phyloP scores from a whole-genome alignment of 2,329 filamentous ascomycete genomes.

The Xylaria polymorpha region DNA sequence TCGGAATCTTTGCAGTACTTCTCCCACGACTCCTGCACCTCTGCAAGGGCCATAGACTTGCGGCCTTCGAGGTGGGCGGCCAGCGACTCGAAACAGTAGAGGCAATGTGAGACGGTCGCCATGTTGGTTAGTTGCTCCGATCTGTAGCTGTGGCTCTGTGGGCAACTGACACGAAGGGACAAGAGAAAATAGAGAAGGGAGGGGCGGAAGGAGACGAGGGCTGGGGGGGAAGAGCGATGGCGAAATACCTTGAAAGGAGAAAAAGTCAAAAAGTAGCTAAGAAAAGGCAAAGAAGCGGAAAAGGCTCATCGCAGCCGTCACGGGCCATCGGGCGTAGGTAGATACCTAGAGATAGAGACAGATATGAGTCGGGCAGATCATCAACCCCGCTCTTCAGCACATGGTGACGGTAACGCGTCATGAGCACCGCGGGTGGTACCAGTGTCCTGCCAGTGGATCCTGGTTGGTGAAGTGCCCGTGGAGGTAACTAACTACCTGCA shows the following conservation, averaged over 20 bases:
- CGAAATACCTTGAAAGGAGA: not conserved
- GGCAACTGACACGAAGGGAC: not conserved
- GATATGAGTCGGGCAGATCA: slow-evolving; percentile 7
- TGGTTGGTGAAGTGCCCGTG: not conserved
- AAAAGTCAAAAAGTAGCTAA: slow-evolving; percentile 4
- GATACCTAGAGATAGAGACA: not conserved
- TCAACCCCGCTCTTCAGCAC: slow-evolving; percentile 4
- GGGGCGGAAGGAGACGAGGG: not conserved
- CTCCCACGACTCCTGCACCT: slow-evolving; percentile 75
- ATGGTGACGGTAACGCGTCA: too few relatives aligned
- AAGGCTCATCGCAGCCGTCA: not conserved
- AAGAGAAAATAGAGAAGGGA: not conserved
- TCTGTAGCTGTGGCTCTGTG: not conserved
- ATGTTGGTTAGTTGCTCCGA: slow-evolving; percentile 62
- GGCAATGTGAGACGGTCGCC: slow-evolving; percentile 87
- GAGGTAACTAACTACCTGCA: not conserved
- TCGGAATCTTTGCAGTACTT: slow-evolving; percentile 52
- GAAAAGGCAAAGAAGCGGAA: slow-evolving; percentile 12
- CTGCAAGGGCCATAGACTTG: slow-evolving; percentile 72
- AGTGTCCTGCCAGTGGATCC: not conserved
- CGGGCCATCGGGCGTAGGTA: not conserved
- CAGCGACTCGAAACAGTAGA: slow-evolving; percentile 92
- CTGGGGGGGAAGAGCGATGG: not conserved
- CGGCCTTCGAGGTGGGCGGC: slow-evolving; percentile 78
- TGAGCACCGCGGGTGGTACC: not conserved